Evolutionary conservation across 1,139 yeast species (phyloP).

Genomic region (Yamadazyma triangularis): DNA sequence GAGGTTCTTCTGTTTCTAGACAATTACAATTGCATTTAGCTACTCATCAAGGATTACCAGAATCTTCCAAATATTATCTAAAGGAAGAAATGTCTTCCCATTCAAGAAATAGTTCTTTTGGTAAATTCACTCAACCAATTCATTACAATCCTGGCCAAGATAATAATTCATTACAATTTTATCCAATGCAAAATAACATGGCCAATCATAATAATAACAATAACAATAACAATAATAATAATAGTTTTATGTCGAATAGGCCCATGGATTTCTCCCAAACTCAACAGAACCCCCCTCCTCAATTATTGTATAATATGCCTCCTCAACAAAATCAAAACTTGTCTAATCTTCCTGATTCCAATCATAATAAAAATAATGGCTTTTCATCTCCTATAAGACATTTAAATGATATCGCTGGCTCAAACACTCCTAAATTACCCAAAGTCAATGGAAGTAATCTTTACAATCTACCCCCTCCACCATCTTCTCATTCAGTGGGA

Average conservation of each 20-base stretch:
- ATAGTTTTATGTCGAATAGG: too few species aligned
- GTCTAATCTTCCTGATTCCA: not conserved
- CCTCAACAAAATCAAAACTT: slow-evolving; percentile 9
- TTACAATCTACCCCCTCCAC: slow-evolving; percentile 34
- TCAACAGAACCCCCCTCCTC: slow-evolving; percentile 10
- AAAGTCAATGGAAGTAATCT: slow-evolving; percentile 26
- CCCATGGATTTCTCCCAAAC: too few species aligned
- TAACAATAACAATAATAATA: too few species aligned
- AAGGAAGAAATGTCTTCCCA: slow-evolving; percentile 16
- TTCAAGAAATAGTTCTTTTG: slow-evolving; percentile 6
- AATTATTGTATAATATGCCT: slow-evolving; percentile 12
- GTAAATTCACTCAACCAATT: slow-evolving; percentile 5
- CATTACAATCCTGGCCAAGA: not conserved
- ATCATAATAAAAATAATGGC: slow-evolving; percentile 13
- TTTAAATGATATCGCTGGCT: slow-evolving; percentile 16
- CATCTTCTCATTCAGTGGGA: slow-evolving; percentile 12
- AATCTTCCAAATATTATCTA: slow-evolving; percentile 28
- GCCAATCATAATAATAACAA: too few species aligned
- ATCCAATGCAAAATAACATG: slow-evolving; percentile 4
- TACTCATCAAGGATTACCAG: slow-evolving; percentile 65
- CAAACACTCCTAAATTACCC: slow-evolving; percentile 33
- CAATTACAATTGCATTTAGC: slow-evolving; percentile 74
- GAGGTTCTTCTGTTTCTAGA: slow-evolving; percentile 77
- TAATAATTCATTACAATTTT: slow-evolving; percentile 11
- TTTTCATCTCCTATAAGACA: slow-evolving; percentile 35